Evolutionary conservation across 495 filamentous ascomycete genomes (phyloP), one percentile per base, ranked within the genome.

Genomic region (Hyaloscypha hepaticicola): DNA sequence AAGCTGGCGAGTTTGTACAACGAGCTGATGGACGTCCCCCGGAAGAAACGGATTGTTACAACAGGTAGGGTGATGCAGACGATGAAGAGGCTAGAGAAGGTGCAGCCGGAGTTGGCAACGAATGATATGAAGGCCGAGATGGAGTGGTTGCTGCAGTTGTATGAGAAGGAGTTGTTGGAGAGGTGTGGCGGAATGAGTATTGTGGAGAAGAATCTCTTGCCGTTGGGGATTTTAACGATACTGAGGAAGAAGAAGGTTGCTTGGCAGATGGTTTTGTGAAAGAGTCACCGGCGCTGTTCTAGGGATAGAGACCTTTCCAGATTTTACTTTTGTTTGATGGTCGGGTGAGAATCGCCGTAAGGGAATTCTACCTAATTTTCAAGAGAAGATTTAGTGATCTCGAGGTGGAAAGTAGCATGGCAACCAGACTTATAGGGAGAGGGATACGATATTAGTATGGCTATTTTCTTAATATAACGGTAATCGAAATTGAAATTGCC

Each of bases 131-230:
- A 19, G 38, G 58, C 72, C 5, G 82, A 87, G 66, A 73, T 74
- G 71, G 74, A 74, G 61, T 87, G 84, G 84, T 75, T 82, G 25
- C 31, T 78, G 53, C 72, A 82, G 67, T 64, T 85, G 34, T 85
- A 86, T 69, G 78, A 72, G 2, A 68, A 74, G 12, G 83, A 87
- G 55, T 66, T 87, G 66, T 56, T 82, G 41, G 72, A 75, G 38
- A 63, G 72, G 11, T 85, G 78, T 69, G 83, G 83, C 8, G 82
- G 82, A 1, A 63, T 84, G 69, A 76, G 69, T 34, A 70, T 87
- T 55, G 81, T 83, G 22, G 85, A 87, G 45, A 75, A 78, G 65
- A 77, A 77, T 38, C 78, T 84, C 61, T 71, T 88, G 64, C 83
- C 84, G 0, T 74, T 84, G 38, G 82, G 85, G 0, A 68, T 87